Base-by-base conservation (phyloP, 495 filamentous ascomycete genomes). In the Emericellopsis terricola region DNA sequence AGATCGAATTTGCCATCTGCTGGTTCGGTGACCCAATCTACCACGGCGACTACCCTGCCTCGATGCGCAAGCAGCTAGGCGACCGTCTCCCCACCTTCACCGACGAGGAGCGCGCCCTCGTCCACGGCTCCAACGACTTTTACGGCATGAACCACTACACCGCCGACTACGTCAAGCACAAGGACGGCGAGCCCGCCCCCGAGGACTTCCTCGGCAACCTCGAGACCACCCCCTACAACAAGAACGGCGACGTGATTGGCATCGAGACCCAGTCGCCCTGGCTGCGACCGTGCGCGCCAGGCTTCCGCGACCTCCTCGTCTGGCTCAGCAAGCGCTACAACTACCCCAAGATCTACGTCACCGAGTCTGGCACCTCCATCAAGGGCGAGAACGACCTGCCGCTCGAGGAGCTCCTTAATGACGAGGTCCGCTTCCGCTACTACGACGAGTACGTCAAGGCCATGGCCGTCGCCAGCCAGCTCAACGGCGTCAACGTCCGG, bases 141-240 rank as follows among this genome's bases (percentile, higher is more conserved):
- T 81, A 82, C 54, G 77, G 78, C 41, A 81, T 82, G 77, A 82
- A 83, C 62, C 77, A 81, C 60, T 82, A 84, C 62, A 81, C 78
- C 36, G 73, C 77, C 45, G 78, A 81, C 64, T 85, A 76, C 59
- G 74, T 84, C 57, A 73, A 71, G 49, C 74, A 81, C 56, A 71
- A 73, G 51, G 59, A 59, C 8, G 56, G 62, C 26, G 49, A 59
- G 19, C 50, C 78, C 3, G 64, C 71, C 0, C 48, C 51, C 17
- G 64, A 78, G 31, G 79, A 85, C 53, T 72, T 73, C 56, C 60
- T 68, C 3, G 79, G 79, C 29, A 76, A 82, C 52, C 56, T 84
- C 26, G 70, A 80, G 46, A 65, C 71, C 9, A 67, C 76, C 16
- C 64, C 73, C 35, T 64, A 71, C 44, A 68, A 72, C 53, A 83